Evolutionary conservation across 805 yeast genomes (phyloP).

Genomic region (Suhomyces sp.): DNA sequence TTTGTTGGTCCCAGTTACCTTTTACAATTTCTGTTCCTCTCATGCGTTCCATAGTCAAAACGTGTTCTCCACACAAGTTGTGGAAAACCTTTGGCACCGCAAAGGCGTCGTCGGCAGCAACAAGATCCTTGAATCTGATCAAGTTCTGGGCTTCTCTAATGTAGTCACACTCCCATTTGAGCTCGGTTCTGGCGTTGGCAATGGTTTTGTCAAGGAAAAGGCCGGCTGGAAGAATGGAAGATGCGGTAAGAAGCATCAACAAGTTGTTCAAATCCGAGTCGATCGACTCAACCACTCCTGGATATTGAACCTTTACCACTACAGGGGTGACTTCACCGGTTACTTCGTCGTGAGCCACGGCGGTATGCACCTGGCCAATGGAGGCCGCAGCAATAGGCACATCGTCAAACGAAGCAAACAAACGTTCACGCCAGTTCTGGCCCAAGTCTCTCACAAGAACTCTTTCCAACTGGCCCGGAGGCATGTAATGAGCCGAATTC

Average conservation of each 20-base stretch:
- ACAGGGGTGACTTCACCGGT: slow-evolving; percentile 66
- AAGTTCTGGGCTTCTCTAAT: slow-evolving; percentile 80
- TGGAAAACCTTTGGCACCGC: slow-evolving; percentile 79
- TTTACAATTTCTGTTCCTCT: slow-evolving; percentile 79
- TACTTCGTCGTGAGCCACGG: slow-evolving; percentile 58
- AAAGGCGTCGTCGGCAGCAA: slow-evolving; percentile 56
- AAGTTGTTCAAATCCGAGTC: slow-evolving; percentile 91
- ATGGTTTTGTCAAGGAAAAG: slow-evolving; percentile 87
- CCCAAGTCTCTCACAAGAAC: slow-evolving; percentile 77
- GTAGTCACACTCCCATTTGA: slow-evolving; percentile 98
- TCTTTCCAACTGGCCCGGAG: slow-evolving; percentile 78
- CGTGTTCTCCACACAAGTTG: slow-evolving; percentile 73
- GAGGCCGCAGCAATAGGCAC: slow-evolving; percentile 96
- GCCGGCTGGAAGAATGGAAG: slow-evolving; percentile 85
- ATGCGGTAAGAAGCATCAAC: slow-evolving; percentile 77
- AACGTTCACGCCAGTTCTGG: slow-evolving; percentile 64
- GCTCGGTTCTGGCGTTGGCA: slow-evolving; percentile 87
- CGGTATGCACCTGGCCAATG: slow-evolving; percentile 93
- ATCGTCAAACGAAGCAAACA: slow-evolving; percentile 73
- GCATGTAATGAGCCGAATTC: slow-evolving; percentile 96
- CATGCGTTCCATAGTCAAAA: slow-evolving; percentile 87
- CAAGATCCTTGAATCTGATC: slow-evolving; percentile 60
- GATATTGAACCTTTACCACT: slow-evolving; percentile 95
- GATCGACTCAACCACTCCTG: slow-evolving; percentile 91
- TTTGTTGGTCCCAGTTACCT: slow-evolving; percentile 70